Evolutionary conservation across 106 monocot genomes (phyloP).

Genomic region (Vanilla planifolia): DNA sequence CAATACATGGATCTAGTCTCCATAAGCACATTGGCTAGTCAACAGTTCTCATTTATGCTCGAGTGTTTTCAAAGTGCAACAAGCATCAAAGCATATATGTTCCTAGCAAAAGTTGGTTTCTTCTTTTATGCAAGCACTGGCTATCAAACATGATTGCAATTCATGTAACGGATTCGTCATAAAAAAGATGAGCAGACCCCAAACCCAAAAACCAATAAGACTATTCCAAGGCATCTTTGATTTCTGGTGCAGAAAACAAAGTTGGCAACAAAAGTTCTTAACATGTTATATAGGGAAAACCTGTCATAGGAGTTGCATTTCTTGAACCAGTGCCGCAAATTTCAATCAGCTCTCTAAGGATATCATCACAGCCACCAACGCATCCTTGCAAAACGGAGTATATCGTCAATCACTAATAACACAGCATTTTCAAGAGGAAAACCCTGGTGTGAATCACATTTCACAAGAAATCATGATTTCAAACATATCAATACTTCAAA

Average conservation of each 20-base stretch:
- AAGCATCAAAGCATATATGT: too few species aligned
- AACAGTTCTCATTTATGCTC: too few species aligned
- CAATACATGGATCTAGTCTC: too few species aligned
- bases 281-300: constrained; percentile 18
- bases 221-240: not conserved
- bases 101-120: too few species aligned
- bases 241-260: not conserved
- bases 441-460: too few species aligned
- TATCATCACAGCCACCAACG: constrained; percentile 80
- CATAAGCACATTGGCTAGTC: too few species aligned
- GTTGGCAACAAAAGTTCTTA: not conserved
- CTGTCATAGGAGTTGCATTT: constrained; percentile 31
- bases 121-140: not conserved
- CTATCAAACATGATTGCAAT: not conserved
- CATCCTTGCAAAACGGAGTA: constrained; percentile 47
- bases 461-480: too few species aligned
- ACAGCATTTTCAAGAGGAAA: too few species aligned
- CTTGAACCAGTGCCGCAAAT: constrained; percentile 79
- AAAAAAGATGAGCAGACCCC: not conserved
- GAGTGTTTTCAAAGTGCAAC: too few species aligned
- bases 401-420: too few species aligned
- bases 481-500: too few species aligned
- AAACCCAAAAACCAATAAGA: not conserved
- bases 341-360: constrained; percentile 64
- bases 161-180: not conserved